A percentile compares a stretch with the other conserved stretches of the same genome.
Conservation (phyloP, 2,329 filamentous ascomycete genomes). For the Verticillium isaacii region DNA sequence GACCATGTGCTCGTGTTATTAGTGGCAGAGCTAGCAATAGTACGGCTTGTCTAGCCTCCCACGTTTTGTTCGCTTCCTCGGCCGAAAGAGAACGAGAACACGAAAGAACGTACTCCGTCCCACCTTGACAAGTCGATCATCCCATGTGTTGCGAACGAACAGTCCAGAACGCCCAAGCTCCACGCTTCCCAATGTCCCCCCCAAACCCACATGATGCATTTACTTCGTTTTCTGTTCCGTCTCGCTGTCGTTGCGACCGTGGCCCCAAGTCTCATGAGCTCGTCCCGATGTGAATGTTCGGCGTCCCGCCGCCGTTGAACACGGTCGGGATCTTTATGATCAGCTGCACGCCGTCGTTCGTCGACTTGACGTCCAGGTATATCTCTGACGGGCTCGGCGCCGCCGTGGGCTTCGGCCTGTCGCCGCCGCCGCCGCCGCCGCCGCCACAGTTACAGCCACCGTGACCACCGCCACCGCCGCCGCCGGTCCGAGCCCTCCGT, state of each 20-base stretch:
- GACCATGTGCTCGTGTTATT: not conserved
- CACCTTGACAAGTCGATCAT: not conserved
- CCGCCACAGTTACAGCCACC: constrained; percentile 19
- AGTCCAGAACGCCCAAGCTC: not conserved
- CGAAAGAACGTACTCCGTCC: too few species aligned
- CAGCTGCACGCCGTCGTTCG: constrained; percentile 52
- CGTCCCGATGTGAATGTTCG: constrained; percentile 24
- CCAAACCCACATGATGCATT: not conserved
- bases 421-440: not conserved
- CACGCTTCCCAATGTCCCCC: not conserved
- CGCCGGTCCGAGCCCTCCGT: not conserved
- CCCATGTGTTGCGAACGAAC: not conserved
- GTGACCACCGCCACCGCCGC: not conserved
- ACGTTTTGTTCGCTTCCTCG: not conserved
- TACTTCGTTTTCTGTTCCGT: not conserved
- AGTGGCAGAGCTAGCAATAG: not conserved
- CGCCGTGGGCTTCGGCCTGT: constrained; percentile 24
- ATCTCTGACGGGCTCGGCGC: constrained; percentile 46
- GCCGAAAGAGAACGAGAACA: not conserved
- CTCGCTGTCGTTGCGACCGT: not conserved
- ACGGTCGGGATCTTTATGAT: constrained; percentile 54
- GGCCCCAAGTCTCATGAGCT: constrained; percentile 1
- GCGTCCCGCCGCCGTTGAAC: constrained; percentile 34
- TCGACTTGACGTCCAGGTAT: constrained; percentile 53
- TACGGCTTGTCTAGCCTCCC: not conserved